These are phyloP conservation scores for Chlorophyllum brunneum DNA, from an alignment of 768 basidiomycete species.

Conservation along the genomic window DNA sequence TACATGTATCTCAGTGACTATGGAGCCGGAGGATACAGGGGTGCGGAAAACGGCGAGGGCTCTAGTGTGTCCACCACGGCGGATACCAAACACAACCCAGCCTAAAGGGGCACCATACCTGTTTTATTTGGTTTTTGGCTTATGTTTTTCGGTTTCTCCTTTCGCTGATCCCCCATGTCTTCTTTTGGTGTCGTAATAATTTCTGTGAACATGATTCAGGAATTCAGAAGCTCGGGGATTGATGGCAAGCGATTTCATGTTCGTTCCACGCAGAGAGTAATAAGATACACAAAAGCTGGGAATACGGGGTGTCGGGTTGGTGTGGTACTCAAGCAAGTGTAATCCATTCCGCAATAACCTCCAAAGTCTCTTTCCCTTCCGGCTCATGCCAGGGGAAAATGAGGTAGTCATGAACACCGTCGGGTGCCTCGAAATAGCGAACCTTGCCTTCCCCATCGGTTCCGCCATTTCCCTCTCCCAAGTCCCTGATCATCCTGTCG, in stretches of 20 bases:
- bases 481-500: conserved; percentile 45
- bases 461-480: conserved; percentile 42
- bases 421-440: conserved; percentile 44
- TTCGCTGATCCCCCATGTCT: too few relatives aligned
- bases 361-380: conserved; percentile 43
- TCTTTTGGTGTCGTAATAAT: too few relatives aligned
- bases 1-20: conserved; percentile 59
- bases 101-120: too few relatives aligned
- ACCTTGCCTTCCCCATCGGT: conserved; percentile 37
- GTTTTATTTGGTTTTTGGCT: too few relatives aligned
- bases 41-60: conserved; percentile 34
- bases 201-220: too few relatives aligned
- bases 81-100: conserved; percentile 15
- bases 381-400: conserved; percentile 49
- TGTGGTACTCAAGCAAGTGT: conserved; percentile 6
- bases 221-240: too few relatives aligned
- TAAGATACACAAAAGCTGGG: too few relatives aligned
- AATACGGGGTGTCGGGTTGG: too few relatives aligned
- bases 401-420: conserved; percentile 53
- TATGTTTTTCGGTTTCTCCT: too few relatives aligned
- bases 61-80: conserved; percentile 13
- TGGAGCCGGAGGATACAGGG: conserved; percentile 29
- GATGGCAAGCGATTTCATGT: too few relatives aligned
- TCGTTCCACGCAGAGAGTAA: too few relatives aligned
- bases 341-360: conserved; percentile 49